Evolutionary conservation across 805 yeast species (phyloP), one percentile per base, ranked within the genome.

Genomic region (Kodamaea kaohsiungensis): DNA sequence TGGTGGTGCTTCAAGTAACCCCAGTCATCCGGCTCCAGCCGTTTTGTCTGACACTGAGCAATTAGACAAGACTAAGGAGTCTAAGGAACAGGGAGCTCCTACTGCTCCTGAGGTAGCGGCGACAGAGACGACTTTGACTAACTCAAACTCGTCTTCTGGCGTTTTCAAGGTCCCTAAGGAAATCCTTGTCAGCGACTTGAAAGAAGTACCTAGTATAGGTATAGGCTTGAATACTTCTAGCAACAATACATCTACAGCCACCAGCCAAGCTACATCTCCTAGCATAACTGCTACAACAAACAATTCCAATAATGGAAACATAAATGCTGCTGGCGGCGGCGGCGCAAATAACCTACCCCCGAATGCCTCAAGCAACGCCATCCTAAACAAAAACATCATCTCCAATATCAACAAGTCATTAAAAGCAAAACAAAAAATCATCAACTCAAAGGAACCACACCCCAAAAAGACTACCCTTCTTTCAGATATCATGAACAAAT

Each of bases 401-500:
- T 67, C 77, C 25, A 75, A 72, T 61, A 66, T 76, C 48, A 76
- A 76, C 61, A 75, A 76, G 56, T 70, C 79, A 2, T 56, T 76
- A 25, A 75, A 73, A 56, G 79, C 76, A 38, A 75, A 76, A 53
- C 80, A 76, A 55, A 71, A 70, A 54, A 65, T 74, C 49, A 71
- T 74, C 53, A 70, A 58, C 48, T 55, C 69, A 2, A 68, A 71
- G 46, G 77, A 73, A 52, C 71, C 75, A 2, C 73, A 67, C 43
- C 69, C 75, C 12, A 72, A 72, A 52, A 71, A 65, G 53, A 61
- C 76, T 2, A 61, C 73, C 6, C 52, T 70, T 25, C 71, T 73
- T 46, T 68, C 70, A 43, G 77, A 71, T 40, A 72, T 73, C 12
- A 58, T 72, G 27, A 73, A 69, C 51, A 64, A 74, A 7, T 69